Base-by-base conservation (phyloP, 164 flowering plant species). In the Vitis rupestris region DNA sequence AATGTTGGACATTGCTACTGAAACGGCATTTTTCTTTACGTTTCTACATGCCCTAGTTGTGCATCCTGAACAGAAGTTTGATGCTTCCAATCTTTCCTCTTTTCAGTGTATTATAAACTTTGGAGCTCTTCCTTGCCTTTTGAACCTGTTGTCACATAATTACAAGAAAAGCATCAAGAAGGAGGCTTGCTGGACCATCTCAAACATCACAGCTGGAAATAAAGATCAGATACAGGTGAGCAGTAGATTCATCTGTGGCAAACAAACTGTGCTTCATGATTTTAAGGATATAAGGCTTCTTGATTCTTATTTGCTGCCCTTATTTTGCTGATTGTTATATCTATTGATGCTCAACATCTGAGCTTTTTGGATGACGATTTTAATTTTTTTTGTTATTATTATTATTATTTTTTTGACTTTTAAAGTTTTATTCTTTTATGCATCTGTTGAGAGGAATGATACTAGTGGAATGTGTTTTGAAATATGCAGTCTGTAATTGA, bases 121-220 rank as follows among this genome's bases (percentile, higher is more conserved):
- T 69, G 77, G 76, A 67, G 86, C 86, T 17, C 86, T 90, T 61
- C 91, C 88, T 27, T 82, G 84, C 72, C 88, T 90, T 69, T 64
- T 84, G 73, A 80, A 66, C 72, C 80, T 90, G 61, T 65, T 88
- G 82, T 76, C 84, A 2, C 72, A 80, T 75, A 82, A 74, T 75
- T 72, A 83, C 61, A 87, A 90, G 82, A 88, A 87, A 77, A 88
- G 91, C 81, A 90, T 90, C 70, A 88, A 88, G 81, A 87, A 85
- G 77, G 94, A 89, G 77, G 90, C 94, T 58, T 89, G 94, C 73
- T 90, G 95, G 95, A 90, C 95, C 61, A 86, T 88, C 65, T 90
- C 95, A n/a, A 90, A 90, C 73, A 88, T 90, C 69, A 90, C 95
- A 13, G 95, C 95, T 52, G 95, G 95, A 58, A 90, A 84, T 69